A percentile compares a stretch with the other conserved stretches of the same genome.
These are phyloP conservation scores for Verbena officinalis DNA, from an alignment of 257 asterid genomes.

Conservation along the genomic window DNA sequence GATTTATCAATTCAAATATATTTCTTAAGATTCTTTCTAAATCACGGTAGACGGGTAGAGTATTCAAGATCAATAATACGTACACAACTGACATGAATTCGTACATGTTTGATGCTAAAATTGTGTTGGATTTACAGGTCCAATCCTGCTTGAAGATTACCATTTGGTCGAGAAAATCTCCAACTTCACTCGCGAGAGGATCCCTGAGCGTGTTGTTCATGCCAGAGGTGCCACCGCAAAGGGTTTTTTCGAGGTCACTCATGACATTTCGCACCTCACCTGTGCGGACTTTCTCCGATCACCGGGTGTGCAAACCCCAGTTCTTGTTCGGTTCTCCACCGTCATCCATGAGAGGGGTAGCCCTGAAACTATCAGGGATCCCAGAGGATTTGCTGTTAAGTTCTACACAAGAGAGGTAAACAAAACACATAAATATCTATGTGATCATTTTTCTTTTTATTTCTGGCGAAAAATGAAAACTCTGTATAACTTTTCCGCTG, in stretches of 20 bases:
- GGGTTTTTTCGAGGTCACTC: slow-evolving; percentile 75
- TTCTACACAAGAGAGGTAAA: slow-evolving; percentile 14
- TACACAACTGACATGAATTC: too few relatives aligned
- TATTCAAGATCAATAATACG: too few relatives aligned
- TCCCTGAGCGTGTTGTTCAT: slow-evolving; percentile 77
- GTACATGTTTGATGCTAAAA: too few relatives aligned
- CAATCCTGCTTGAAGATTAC: slow-evolving; percentile 71
- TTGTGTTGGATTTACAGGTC: slow-evolving; percentile 39
- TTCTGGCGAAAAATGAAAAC: too few relatives aligned
- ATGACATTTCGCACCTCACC: slow-evolving; percentile 59
- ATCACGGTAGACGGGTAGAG: too few relatives aligned
- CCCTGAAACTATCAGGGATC: slow-evolving; percentile 75
- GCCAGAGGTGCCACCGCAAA: slow-evolving; percentile 79
- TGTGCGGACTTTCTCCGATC: slow-evolving; percentile 79
- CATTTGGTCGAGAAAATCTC: slow-evolving; percentile 70
- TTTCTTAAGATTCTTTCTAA: too few relatives aligned
- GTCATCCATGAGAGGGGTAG: slow-evolving; percentile 77
- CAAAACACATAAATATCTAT: too few relatives aligned
- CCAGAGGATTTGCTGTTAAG: slow-evolving; percentile 45
- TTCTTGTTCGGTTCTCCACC: slow-evolving; percentile 68
- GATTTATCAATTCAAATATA: too few relatives aligned
- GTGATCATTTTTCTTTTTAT: too few relatives aligned
- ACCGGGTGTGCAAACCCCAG: slow-evolving; percentile 74
- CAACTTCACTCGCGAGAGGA: slow-evolving; percentile 65
- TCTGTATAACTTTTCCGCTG: too few relatives aligned